These are phyloP conservation scores for Tuber aestivum DNA, from an alignment of 495 filamentous ascomycete genomes.

Conservation along the genomic window DNA sequence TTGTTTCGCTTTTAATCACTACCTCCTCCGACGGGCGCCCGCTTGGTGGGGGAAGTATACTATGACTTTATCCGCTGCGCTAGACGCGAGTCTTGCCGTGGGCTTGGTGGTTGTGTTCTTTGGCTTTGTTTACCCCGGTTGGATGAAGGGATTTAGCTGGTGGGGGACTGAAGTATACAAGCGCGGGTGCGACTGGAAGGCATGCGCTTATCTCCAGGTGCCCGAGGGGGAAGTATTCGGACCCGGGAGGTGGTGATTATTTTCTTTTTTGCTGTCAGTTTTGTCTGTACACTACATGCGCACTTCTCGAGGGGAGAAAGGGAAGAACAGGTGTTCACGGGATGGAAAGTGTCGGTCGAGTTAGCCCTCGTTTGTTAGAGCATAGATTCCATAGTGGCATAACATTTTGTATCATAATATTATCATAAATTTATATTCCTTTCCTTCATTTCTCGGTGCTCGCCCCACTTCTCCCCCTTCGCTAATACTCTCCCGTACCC, in stretches of 20 bases:
- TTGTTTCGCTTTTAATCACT: slow-evolving; percentile 74
- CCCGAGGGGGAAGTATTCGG: slow-evolving; percentile 55
- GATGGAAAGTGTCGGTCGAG: background rate
- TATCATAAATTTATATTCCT: background rate
- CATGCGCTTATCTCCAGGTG: slow-evolving; percentile 53
- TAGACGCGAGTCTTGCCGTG: slow-evolving; percentile 75
- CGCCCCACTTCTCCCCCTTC: background rate
- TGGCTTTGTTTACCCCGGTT: slow-evolving; percentile 67
- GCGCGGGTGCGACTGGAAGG: slow-evolving; percentile 59
- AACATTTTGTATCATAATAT: background rate
- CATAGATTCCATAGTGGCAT: background rate
- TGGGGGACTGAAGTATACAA: slow-evolving; percentile 73
- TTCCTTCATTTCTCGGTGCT: background rate
- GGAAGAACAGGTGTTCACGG: background rate
- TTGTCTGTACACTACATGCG: background rate
- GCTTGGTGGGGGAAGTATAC: slow-evolving; percentile 87
- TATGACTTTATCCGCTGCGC: slow-evolving; percentile 74
- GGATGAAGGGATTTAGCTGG: slow-evolving; percentile 59
- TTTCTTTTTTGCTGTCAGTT: background rate
- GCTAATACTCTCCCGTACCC: background rate
- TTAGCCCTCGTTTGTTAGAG: background rate
- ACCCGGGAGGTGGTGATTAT: slow-evolving; percentile 52
- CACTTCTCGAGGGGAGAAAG: background rate
- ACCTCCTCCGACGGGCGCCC: slow-evolving; percentile 57
- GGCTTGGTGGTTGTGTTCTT: slow-evolving; percentile 79